Evolutionary conservation across 352 stramenopile genomes (phyloP).

Genomic region (Globisporangium middletonii): DNA sequence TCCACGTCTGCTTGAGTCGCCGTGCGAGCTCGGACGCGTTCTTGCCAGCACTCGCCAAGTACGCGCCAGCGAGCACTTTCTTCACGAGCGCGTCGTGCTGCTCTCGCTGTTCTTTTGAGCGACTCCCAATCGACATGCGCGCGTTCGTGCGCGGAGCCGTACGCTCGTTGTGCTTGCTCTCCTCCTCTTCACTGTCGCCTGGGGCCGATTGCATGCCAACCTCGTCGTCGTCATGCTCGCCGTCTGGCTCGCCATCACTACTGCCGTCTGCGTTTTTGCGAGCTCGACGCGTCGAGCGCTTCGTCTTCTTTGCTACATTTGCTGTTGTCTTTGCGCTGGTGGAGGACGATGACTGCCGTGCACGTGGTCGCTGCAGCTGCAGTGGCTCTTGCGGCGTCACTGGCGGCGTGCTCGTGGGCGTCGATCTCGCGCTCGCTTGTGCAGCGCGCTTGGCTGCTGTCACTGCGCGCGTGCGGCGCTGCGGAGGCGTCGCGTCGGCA

Average conservation of each 20-base stretch:
- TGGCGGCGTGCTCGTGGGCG: neutral
- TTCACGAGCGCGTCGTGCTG: conserved; percentile 3
- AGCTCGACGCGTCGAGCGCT: too few species aligned
- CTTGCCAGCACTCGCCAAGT: conserved; percentile 21
- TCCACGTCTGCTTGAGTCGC: conserved; percentile 48
- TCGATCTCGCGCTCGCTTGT: neutral
- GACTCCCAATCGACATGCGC: conserved; percentile 2
- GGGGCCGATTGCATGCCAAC: too few species aligned
- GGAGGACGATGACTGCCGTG: too few species aligned
- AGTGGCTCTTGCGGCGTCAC: neutral
- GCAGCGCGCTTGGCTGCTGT: conserved; percentile 9
- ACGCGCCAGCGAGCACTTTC: conserved; percentile 13
- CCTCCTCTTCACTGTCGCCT: too few species aligned
- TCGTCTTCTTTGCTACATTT: too few species aligned
- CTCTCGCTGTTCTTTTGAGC: conserved; percentile 1
- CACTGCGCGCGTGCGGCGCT: conserved; percentile 10
- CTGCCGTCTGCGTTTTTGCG: too few species aligned
- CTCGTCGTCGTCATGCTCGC: too few species aligned
- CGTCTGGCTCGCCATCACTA: too few species aligned
- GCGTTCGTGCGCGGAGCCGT: neutral
- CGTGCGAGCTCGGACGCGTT: conserved; percentile 37
- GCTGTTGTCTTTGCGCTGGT: too few species aligned
- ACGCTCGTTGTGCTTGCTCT: neutral
- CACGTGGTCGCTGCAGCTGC: neutral
- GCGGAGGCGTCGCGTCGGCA: neutral